phyloP scores from a whole-genome alignment of 441 rosid genomes.

The Arabidopsis lyrata region DNA sequence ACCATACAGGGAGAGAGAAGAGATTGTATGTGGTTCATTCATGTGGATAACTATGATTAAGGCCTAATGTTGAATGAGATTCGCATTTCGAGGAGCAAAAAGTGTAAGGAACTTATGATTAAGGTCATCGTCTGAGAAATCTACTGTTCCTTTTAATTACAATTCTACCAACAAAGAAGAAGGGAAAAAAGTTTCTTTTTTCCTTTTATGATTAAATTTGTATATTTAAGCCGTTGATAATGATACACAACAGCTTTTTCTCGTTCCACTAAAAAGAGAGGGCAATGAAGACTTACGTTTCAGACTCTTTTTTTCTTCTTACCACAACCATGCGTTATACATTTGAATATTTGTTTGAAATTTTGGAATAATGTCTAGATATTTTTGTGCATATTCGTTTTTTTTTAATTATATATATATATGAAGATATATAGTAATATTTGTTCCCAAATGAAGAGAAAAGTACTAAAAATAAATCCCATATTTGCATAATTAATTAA shows the following conservation, averaged over 20 bases:
- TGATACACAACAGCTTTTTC: slow-evolving; percentile 53
- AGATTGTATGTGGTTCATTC: slow-evolving; percentile 4
- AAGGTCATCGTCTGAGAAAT: slow-evolving; percentile 43
- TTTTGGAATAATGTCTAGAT: slow-evolving; percentile 31
- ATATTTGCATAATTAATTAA: no score
- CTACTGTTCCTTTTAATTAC: slow-evolving; percentile 38
- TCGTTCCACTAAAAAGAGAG: slow-evolving; percentile 51
- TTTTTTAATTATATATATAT: not conserved
- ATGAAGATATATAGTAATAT: not conserved
- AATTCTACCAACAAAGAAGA: slow-evolving; percentile 27
- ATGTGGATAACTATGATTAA: slow-evolving; percentile 41
- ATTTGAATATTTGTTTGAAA: slow-evolving; percentile 29
- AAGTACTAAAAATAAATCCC: no score
- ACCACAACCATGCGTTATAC: slow-evolving; percentile 45
- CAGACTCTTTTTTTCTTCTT: slow-evolving; percentile 38
- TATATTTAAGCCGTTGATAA: slow-evolving; percentile 49
- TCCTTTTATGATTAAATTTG: not conserved
- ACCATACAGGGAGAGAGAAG: not conserved
- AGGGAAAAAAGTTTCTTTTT: not conserved
- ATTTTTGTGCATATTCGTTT: slow-evolving; percentile 34
- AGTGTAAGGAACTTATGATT: slow-evolving; percentile 47
- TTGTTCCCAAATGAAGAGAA: not conserved
- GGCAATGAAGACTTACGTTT: slow-evolving; percentile 38
- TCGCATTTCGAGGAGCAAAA: slow-evolving; percentile 36
- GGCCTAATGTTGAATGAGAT: slow-evolving; percentile 35